Evolutionary conservation across 108 stramenopile species (phyloP), one percentile per base, ranked within the genome.

Genomic region (Ochromonas danica): DNA sequence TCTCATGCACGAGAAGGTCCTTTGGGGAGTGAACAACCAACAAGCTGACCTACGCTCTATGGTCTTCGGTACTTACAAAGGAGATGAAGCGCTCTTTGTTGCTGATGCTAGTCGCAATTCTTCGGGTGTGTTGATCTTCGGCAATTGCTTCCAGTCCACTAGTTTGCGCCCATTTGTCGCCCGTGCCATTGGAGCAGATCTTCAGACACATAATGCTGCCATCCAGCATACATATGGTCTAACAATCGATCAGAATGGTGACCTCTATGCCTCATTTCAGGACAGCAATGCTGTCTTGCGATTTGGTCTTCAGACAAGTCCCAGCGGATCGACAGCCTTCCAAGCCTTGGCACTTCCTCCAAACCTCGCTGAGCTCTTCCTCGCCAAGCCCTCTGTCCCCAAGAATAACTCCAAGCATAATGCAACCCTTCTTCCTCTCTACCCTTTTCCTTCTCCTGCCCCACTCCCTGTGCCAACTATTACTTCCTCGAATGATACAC

Each of bases 1-100:
- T 67, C 63, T 67, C 3, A 67, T 67, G 33, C 30, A 31, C 10
- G 63, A 67, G 25, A 67, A 67, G 35, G 63, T 67, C 17, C 63
- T 67, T 31, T 67, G 63, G 63, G 17, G 63, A 14, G 63, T 67
- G 6, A 10, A 6, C 35, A 28, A 31, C 63, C 33, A 57, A 57
- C 17, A 57, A 17, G 51, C 51, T 57, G 51, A 67, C 6, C 25
- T 67, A 67, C 17, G 63, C 17, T 28, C 33, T 14, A 67, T 67
- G 63, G 30, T 67, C 3, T 36, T 67, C 3, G 63, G 30, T 10
- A 31, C 27, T 14, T 67, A 67, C 31, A 3, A 33, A 31, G 63
- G 63, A 22, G 31, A 36, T 3, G 17, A 31, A 28, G 17, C 63
- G 25, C 63, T 67, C 6, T 67, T 14, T 36, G 31, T 67, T 10